phyloP scores from a whole-genome alignment of 2,329 filamentous ascomycete species.

The Orbilia ellipsospora region DNA sequence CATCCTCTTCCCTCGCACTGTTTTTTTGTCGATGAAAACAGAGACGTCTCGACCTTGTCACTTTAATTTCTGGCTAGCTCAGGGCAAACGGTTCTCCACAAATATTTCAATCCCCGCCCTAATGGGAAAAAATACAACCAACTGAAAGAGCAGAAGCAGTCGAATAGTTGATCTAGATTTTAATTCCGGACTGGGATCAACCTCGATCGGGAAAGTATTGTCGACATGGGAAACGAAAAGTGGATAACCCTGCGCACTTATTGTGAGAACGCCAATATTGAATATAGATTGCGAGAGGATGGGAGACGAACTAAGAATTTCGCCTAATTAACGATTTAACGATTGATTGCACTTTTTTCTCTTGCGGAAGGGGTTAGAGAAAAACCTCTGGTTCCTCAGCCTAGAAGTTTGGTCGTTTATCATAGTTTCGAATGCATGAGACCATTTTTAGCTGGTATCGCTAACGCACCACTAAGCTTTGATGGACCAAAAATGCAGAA shows the following conservation, averaged over 20 bases:
- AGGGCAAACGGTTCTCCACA: neutral
- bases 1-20: too few relatives aligned
- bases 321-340: too few relatives aligned
- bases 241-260: too few relatives aligned
- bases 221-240: neutral
- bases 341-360: too few relatives aligned
- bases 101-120: neutral
- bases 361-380: too few relatives aligned
- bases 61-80: slow-evolving; percentile 2
- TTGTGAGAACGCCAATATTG: too few relatives aligned
- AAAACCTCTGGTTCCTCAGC: too few relatives aligned
- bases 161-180: neutral
- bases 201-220: slow-evolving; percentile 14
- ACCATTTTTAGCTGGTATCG: neutral
- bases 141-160: neutral
- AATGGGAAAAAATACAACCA: neutral
- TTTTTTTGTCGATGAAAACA: too few relatives aligned
- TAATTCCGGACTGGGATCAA: neutral
- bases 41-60: neutral
- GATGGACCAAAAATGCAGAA: neutral
- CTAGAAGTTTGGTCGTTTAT: too few relatives aligned
- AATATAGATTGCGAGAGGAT: neutral
- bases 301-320: neutral
- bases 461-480: neutral
- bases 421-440: too few relatives aligned